Evolutionary conservation across 73 alveolate genomes (phyloP).

Genomic region (Urostyla sp.): DNA sequence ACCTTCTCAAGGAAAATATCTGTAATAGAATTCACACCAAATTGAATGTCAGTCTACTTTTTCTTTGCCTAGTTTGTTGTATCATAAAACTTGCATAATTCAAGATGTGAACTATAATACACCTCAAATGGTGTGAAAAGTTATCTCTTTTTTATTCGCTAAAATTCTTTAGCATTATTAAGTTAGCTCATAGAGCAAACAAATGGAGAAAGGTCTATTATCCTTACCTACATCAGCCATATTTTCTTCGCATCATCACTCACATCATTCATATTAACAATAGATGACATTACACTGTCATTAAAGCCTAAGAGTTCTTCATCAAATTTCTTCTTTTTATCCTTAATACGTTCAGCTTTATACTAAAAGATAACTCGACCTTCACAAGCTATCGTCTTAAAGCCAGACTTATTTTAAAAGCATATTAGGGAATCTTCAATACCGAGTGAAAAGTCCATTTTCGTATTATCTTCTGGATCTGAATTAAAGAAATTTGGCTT

Average conservation of each 20-base stretch:
- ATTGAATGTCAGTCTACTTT: not conserved
- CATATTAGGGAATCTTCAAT: constrained; percentile 7
- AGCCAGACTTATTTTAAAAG: constrained; percentile 24
- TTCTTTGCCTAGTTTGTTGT: not conserved
- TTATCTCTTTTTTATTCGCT: constrained; percentile 12
- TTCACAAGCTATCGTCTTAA: constrained; percentile 12
- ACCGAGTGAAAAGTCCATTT: constrained; percentile 39
- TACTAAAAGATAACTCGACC: constrained; percentile 8
- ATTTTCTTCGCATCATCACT: not conserved
- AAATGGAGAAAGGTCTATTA: constrained; percentile 29
- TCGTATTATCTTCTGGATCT: constrained; percentile 37
- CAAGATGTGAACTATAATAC: not conserved
- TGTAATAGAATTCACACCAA: not conserved
- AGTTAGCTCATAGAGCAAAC: constrained; percentile 29
- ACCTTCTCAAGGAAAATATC: constrained; percentile 10
- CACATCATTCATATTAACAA: not conserved
- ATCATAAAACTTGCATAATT: not conserved
- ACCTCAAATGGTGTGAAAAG: constrained; percentile 19
- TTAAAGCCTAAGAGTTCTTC: not conserved
- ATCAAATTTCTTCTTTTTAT: not conserved
- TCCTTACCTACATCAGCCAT: constrained; percentile 1
- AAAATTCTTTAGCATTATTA: not conserved
- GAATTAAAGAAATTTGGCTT: constrained; percentile 20
- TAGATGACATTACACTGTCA: too few relatives aligned
- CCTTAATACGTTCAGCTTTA: constrained; percentile 6